Conservation (phyloP, 768 basidiomycete species). For the Russula olivacea region DNA sequence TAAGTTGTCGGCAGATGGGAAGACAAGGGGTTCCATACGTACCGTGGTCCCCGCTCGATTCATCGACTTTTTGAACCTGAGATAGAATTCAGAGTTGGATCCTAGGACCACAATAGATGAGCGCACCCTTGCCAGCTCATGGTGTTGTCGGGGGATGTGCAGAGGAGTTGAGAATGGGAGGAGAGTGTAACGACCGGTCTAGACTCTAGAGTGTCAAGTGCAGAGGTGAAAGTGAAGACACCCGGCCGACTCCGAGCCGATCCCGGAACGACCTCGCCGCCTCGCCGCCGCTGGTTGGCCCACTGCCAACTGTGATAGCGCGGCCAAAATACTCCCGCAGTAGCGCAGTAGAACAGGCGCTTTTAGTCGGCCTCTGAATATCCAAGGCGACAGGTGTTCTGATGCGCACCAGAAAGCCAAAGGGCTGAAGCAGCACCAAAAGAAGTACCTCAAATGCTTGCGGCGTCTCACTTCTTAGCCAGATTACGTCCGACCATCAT, state of each 20-base stretch:
- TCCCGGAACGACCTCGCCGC: not conserved
- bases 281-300: not conserved
- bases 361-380: not conserved
- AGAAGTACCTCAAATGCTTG: not conserved
- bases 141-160: not conserved
- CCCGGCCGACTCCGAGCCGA: not conserved
- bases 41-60: constrained; percentile 90
- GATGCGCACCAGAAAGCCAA: not conserved
- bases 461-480: constrained; percentile 14
- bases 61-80: constrained; percentile 88
- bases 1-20: constrained; percentile 15
- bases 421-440: not conserved
- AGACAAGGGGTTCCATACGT: constrained; percentile 29
- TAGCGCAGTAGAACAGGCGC: not conserved
- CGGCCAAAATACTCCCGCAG: not conserved
- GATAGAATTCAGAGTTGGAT: not conserved
- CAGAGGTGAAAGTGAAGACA: not conserved
- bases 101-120: not conserved
- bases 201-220: not conserved
- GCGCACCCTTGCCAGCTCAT: constrained; percentile 22
- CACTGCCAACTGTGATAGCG: not conserved
- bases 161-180: not conserved
- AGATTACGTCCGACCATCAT: constrained; percentile 18
- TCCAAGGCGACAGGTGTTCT: constrained; percentile 2
- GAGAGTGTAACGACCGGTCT: not conserved